A percentile compares a stretch with the other conserved stretches of the same genome.
These are phyloP conservation scores for Rhodomyrtus tomentosa DNA, from an alignment of 345 rosid genomes.

Conservation along the genomic window DNA sequence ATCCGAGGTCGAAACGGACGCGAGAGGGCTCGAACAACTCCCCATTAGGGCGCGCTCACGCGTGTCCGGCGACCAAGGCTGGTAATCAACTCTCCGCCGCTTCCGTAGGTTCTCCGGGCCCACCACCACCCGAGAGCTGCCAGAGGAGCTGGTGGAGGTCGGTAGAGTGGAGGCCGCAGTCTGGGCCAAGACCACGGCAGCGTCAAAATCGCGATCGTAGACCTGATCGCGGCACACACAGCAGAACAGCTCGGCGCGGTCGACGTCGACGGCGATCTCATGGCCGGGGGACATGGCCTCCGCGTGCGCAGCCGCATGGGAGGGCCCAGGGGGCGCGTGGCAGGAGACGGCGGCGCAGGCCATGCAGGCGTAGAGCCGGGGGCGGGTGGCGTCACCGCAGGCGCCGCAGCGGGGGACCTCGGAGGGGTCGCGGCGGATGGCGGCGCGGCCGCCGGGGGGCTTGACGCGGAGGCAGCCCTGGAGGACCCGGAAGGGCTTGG, in stretches of 20 bases:
- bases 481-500: conserved; percentile 42
- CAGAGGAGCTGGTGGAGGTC: conserved; percentile 37
- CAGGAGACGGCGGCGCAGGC: conserved; percentile 46
- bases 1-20: conserved; percentile 29
- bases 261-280: conserved; percentile 61
- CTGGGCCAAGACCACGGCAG: conserved; percentile 28
- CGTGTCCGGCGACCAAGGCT: conserved; percentile 44
- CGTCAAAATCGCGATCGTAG: conserved; percentile 80
- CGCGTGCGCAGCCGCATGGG: conserved; percentile 42
- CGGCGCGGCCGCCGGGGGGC: conserved; percentile 44
- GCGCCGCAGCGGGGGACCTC: conserved; percentile 45
- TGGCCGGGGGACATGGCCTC: conserved; percentile 30
- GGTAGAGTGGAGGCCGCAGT: neutral
- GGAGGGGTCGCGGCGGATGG: conserved; percentile 32
- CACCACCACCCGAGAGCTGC: conserved; percentile 20
- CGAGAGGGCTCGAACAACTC: conserved; percentile 29
- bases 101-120: neutral
- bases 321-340: conserved; percentile 23
- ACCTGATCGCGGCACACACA: conserved; percentile 70
- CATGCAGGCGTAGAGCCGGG: conserved; percentile 50
- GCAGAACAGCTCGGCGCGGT: conserved; percentile 87
- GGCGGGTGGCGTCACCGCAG: conserved; percentile 20
- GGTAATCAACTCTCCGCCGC: conserved; percentile 23
- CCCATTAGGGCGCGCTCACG: conserved; percentile 35
- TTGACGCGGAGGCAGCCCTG: conserved; percentile 49